These are phyloP conservation scores for Sclerotinia spermophila DNA, from an alignment of 2,329 filamentous ascomycete genomes.

Conservation along the genomic window DNA sequence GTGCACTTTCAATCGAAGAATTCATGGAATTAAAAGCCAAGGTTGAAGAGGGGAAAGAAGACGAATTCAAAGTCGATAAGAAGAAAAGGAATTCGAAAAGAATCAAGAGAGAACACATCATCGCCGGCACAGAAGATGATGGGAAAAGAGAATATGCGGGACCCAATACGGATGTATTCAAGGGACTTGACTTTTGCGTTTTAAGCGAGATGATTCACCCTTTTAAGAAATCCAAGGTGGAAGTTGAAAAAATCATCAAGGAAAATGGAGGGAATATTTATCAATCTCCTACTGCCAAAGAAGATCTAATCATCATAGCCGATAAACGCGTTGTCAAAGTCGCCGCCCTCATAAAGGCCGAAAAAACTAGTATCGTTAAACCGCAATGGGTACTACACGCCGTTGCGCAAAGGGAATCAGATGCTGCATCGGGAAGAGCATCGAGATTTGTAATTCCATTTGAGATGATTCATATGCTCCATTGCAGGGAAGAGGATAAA, in stretches of 20 bases:
- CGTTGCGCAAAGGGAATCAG: slow-evolving; percentile 49
- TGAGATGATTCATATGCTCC: slow-evolving; percentile 66
- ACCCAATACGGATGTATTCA: slow-evolving; percentile 63
- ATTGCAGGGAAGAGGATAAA: slow-evolving; percentile 55
- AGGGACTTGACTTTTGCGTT: slow-evolving; percentile 75
- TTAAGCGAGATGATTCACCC: slow-evolving; percentile 72
- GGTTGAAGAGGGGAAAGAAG: slow-evolving; percentile 69
- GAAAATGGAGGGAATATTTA: slow-evolving; percentile 76
- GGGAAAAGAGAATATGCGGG: slow-evolving; percentile 51
- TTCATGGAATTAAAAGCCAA: slow-evolving; percentile 68
- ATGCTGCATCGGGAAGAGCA: slow-evolving; percentile 43
- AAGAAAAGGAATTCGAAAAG: slow-evolving; percentile 55
- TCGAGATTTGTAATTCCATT: slow-evolving; percentile 58
- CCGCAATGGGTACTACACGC: slow-evolving; percentile 79
- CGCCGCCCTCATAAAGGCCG: slow-evolving; percentile 73
- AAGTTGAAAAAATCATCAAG: slow-evolving; percentile 79
- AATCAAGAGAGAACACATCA: slow-evolving; percentile 64
- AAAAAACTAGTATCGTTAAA: slow-evolving; percentile 67
- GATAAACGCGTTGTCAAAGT: slow-evolving; percentile 81
- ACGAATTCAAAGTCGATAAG: slow-evolving; percentile 72
- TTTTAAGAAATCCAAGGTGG: slow-evolving; percentile 68
- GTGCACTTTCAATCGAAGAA: slow-evolving; percentile 71
- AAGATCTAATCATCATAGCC: slow-evolving; percentile 67
- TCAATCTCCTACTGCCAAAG: slow-evolving; percentile 63
- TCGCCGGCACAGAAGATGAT: slow-evolving; percentile 64